These are phyloP conservation scores for Starmerella vaccinii DNA, from an alignment of 805 yeast species.

Conservation along the genomic window DNA sequence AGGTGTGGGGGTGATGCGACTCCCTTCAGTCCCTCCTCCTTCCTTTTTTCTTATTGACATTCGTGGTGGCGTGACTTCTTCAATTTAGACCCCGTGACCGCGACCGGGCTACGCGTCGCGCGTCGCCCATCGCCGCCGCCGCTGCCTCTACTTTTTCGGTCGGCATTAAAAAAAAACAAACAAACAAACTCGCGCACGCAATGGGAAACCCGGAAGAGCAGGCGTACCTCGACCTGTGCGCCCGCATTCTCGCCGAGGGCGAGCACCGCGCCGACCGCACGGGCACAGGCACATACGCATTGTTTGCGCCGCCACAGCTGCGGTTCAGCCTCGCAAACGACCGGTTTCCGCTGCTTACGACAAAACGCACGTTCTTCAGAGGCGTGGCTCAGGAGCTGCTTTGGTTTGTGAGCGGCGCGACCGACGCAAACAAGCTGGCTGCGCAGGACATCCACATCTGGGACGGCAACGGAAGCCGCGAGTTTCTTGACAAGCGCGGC, in stretches of 20 bases:
- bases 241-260: conserved; percentile 67
- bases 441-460: conserved; percentile 91
- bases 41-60: not conserved
- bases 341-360: conserved; percentile 77
- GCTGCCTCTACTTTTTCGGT: no score
- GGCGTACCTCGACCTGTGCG: conserved; percentile 76
- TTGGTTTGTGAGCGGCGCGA: conserved; percentile 87
- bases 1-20: no score
- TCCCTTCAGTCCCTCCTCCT: not conserved
- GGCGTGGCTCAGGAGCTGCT: conserved; percentile 82
- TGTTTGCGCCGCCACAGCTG: conserved; percentile 94
- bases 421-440: conserved; percentile 69
- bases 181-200: not conserved
- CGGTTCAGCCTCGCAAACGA: conserved; percentile 67
- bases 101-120: not conserved
- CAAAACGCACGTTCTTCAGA: conserved; percentile 81
- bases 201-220: conserved; percentile 47
- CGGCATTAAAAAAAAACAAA: no score
- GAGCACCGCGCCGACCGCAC: conserved; percentile 92
- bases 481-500: conserved; percentile 76
- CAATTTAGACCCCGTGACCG: conserved; percentile 8
- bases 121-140: not conserved
- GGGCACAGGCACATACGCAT: conserved; percentile 86
- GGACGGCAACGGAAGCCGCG: conserved; percentile 98
- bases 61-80: not conserved